These are phyloP conservation scores for Sporothrix mexicana DNA, from an alignment of 2,329 filamentous ascomycete genomes.

Conservation along the genomic window DNA sequence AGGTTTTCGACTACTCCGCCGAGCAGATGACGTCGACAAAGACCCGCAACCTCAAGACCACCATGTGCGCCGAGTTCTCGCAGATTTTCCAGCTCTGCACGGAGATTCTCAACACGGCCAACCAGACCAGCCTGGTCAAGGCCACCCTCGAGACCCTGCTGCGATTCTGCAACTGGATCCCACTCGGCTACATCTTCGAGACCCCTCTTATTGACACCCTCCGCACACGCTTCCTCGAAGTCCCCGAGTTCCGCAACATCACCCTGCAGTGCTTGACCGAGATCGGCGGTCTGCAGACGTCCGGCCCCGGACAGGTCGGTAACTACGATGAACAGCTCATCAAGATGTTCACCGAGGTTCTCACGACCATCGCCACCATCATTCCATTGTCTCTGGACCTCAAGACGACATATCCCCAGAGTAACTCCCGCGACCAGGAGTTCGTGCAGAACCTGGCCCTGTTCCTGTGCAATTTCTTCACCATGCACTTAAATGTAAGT, in stretches of 20 bases:
- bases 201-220: conserved; percentile 94
- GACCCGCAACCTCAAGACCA: conserved; percentile 94
- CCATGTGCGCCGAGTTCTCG: conserved; percentile 98
- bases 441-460: conserved; percentile 97
- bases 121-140: conserved; percentile 84
- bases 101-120: conserved; percentile 89
- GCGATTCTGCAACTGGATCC: conserved; percentile 99
- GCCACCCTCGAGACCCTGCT: conserved; percentile 96
- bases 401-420: conserved; percentile 87
- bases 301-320: conserved; percentile 66
- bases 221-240: conserved; percentile 87
- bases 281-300: conserved; percentile 91
- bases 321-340: conserved; percentile 95
- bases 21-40: conserved; percentile 99
- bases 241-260: conserved; percentile 94
- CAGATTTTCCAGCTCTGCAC: conserved; percentile 98
- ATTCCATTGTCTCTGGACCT: conserved; percentile 90
- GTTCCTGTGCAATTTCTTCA: conserved; percentile 97
- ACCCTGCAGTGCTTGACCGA: conserved; percentile 97
- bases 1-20: conserved; percentile 98
- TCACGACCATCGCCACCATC: conserved; percentile 90
- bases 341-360: conserved; percentile 96
- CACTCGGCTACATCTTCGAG: conserved; percentile 97
- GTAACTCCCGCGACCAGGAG: conserved; percentile 92
- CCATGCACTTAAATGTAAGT: conserved; percentile 81